A percentile compares a stretch with the other conserved stretches of the same genome.
These are phyloP conservation scores for Dioszegia hungarica DNA, from an alignment of 768 basidiomycete genomes.

Conservation along the genomic window DNA sequence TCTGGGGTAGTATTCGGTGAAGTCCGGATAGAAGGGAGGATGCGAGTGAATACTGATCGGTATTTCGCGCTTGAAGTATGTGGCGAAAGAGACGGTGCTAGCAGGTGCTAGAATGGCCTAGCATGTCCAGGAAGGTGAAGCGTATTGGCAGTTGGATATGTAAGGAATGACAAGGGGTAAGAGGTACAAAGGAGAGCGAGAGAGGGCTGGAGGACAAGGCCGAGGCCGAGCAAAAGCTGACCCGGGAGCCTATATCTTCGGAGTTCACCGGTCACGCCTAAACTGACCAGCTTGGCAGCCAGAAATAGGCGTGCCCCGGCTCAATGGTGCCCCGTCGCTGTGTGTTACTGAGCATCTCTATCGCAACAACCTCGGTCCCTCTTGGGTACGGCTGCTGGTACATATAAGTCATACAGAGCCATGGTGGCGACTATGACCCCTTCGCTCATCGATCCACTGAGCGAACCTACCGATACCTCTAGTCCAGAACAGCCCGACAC, in stretches of 20 bases:
- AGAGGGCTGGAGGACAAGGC: neutral
- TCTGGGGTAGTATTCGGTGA: neutral
- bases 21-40: neutral
- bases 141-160: neutral
- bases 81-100: neutral
- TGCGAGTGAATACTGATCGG: neutral
- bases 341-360: neutral
- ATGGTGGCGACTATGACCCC: no score
- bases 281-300: neutral
- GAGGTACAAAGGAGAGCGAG: neutral
- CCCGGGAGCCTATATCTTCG: neutral
- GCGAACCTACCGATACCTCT: no score
- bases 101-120: neutral
- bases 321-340: neutral
- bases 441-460: no score
- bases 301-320: neutral
- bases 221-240: neutral
- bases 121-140: neutral
- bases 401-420: no score
- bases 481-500: neutral
- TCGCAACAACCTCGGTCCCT: no score
- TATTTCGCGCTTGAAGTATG: neutral
- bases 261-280: no score
- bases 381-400: no score
- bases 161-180: neutral